Evolutionary conservation across 2,329 filamentous ascomycete species (phyloP).

Genomic region (Beauveria brongniartii): DNA sequence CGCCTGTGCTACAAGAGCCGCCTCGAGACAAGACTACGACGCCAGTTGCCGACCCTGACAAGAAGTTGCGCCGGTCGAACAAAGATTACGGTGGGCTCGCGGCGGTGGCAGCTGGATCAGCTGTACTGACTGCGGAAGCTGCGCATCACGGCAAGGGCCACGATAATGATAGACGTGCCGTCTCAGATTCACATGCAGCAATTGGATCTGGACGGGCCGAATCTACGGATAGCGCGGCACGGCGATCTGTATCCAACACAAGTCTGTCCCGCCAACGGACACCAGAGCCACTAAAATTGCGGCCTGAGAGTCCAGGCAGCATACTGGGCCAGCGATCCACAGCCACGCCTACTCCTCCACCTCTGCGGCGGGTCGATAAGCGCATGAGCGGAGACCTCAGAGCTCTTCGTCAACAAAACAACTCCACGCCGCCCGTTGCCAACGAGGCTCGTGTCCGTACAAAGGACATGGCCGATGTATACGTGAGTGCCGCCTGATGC

Average conservation of each 20-base stretch:
- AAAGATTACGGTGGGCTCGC: constrained; percentile 24
- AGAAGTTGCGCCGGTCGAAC: constrained; percentile 19
- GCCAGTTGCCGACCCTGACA: constrained; percentile 34
- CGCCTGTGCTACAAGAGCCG: constrained; percentile 34
- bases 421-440: constrained; percentile 57
- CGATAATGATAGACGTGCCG: constrained; percentile 16
- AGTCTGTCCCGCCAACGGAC: constrained; percentile 44
- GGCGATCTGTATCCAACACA: constrained; percentile 45
- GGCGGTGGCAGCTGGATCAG: constrained; percentile 3
- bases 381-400: constrained; percentile 67
- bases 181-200: constrained; percentile 27
- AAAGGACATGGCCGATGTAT: constrained; percentile 87
- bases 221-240: constrained; percentile 16
- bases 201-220: constrained; percentile 15
- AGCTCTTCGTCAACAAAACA: constrained; percentile 30
- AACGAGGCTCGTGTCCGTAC: constrained; percentile 81
- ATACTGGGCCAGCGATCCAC: constrained; percentile 37
- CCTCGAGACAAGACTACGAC: constrained; percentile 25
- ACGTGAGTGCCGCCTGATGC: constrained; percentile 56
- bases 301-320: constrained; percentile 57
- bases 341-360: constrained; percentile 43
- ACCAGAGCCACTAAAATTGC: constrained; percentile 44
- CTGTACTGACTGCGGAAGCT: constrained; percentile 9
- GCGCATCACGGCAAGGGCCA: background rate
- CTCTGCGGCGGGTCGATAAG: constrained; percentile 61